Evolutionary conservation across 192 early-diverging fungal species (phyloP).

Genomic region (Podila horticola): DNA sequence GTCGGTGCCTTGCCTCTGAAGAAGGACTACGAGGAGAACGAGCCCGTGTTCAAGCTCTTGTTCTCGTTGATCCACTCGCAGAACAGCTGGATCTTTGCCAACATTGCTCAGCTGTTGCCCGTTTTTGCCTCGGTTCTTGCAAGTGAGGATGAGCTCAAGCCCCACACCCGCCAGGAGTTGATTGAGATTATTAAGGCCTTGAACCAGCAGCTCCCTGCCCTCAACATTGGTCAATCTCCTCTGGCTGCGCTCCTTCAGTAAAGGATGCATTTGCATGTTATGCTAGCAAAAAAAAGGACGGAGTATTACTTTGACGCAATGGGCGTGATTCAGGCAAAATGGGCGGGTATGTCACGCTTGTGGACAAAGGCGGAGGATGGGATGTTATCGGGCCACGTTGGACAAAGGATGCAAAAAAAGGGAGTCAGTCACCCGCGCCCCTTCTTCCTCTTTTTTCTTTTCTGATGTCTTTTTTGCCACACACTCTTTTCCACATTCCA

Average conservation of each 20-base stretch:
- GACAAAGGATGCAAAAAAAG: not conserved
- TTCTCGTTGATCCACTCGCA: slow-evolving; percentile 66
- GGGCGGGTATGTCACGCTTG: slow-evolving; percentile 10
- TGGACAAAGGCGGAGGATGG: not conserved
- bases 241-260: slow-evolving; percentile 43
- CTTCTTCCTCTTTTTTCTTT: not conserved
- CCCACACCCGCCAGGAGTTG: slow-evolving; percentile 58
- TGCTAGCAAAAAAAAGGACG: not conserved
- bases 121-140: slow-evolving; percentile 62
- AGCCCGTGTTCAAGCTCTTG: slow-evolving; percentile 75
- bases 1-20: slow-evolving; percentile 72
- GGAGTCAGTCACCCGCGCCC: not conserved
- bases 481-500: not conserved
- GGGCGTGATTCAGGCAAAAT: not conserved
- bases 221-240: slow-evolving; percentile 43
- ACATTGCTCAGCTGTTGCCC: slow-evolving; percentile 60
- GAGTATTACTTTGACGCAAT: too few relatives aligned
- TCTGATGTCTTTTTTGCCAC: not conserved
- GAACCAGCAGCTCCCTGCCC: slow-evolving; percentile 27
- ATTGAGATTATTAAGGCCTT: slow-evolving; percentile 62
- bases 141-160: slow-evolving; percentile 61
- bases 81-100: slow-evolving; percentile 61
- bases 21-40: slow-evolving; percentile 77
- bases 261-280: not conserved
- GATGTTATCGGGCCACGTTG: not conserved